Evolutionary conservation across 352 stramenopile genomes (phyloP).

Genomic region (Pythium catenulatum): DNA sequence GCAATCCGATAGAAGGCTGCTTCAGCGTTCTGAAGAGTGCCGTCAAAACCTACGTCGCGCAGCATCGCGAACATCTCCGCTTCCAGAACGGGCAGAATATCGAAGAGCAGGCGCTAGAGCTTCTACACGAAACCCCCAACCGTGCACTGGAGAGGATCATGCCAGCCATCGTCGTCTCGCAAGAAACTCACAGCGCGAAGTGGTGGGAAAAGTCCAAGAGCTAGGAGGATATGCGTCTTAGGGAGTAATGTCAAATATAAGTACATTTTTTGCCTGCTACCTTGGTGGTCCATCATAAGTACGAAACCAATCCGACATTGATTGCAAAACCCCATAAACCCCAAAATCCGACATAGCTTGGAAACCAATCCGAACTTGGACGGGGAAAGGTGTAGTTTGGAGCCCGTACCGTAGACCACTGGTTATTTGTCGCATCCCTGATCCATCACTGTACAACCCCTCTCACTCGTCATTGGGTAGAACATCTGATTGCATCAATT

Average conservation of each 20-base stretch:
- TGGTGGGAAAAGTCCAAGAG: conserved; percentile 15
- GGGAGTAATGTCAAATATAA: background rate
- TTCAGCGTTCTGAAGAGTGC: background rate
- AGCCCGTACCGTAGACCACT: too few relatives aligned
- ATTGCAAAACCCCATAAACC: too few relatives aligned
- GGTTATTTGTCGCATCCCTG: too few relatives aligned
- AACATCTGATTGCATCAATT: too few relatives aligned
- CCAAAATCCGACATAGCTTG: background rate
- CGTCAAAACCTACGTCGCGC: background rate
- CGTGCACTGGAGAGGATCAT: background rate
- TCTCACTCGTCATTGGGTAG: too few relatives aligned
- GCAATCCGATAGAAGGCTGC: background rate
- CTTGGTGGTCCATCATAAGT: background rate
- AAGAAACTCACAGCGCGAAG: conserved; percentile 16
- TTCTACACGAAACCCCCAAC: too few relatives aligned
- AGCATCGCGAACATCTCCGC: background rate
- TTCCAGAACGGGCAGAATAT: background rate
- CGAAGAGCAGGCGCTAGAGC: background rate
- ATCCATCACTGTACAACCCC: too few relatives aligned
- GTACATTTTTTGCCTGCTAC: conserved; percentile 3
- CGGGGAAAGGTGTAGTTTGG: too few relatives aligned
- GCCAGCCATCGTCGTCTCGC: background rate
- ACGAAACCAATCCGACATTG: background rate
- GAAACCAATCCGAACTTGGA: too few relatives aligned
- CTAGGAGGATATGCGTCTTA: conserved; percentile 10